Evolutionary conservation across 345 rosid genomes (phyloP), one percentile per base, ranked within the genome.

Genomic region (Garcia nutans): DNA sequence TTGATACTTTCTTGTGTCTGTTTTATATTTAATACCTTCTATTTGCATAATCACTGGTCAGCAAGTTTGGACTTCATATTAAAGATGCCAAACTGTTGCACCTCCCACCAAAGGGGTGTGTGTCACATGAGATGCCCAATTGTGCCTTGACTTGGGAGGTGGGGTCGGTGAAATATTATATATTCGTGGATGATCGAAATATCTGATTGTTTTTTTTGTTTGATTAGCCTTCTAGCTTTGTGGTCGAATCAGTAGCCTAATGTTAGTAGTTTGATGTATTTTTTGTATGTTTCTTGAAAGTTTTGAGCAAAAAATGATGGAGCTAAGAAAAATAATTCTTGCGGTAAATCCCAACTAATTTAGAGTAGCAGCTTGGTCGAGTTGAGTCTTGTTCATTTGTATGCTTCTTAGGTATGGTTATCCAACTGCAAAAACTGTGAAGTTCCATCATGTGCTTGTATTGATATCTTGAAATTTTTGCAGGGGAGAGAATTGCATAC

Each of bases 401-500:
- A 26, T 63, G 33, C 45, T 55, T 72, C 13, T 19, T 64, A 49
- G 49, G 55, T 23, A 45, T 70, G 71, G 60, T 69, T 47, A 63
- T 37, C 37, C 55, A 31, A 31, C 70, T 77, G 65, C 47, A 20
- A 66, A 66, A 49, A n/a, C 6, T 70, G 20, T 63, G 19, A 55
- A 33, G 19, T 70, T 73, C 68, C 2, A 20, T 62, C n/a, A 58
- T 10, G 24, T 44, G 33, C 16, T 3, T 70, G 23, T 62, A 31
- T 62, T 75, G 73, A 80, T 79, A 73, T 75, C 10, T 68, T 74
- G 1, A 19, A 55, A 62, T 47, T 6, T 63, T 75, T 69, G 72
- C 69, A 89, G 99, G 87, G 73, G 89, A 87, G 61, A 74, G 79
- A 79, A 77, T 86, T 61, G 79, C 90, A 11, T 85, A 88, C 82